Conservation (phyloP, 164 flowering plant genomes). For the Chloranthus sessilifolius region DNA sequence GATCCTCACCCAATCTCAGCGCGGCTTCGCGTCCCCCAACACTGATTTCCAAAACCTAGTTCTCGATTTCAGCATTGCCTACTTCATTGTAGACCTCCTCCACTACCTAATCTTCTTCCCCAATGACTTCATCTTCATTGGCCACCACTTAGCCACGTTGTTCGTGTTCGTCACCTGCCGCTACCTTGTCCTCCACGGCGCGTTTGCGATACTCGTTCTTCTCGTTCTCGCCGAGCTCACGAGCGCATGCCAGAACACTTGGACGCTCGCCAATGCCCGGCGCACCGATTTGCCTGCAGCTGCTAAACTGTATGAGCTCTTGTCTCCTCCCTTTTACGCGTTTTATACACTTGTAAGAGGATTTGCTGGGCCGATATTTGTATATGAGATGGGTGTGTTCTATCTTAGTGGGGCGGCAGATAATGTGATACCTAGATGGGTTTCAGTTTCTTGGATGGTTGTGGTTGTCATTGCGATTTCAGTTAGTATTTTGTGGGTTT, state of each 20-base stretch:
- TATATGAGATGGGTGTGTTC: conserved; percentile 53
- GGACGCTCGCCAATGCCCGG: conserved; percentile 69
- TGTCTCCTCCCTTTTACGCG: conserved; percentile 65
- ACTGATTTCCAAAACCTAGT: conserved; percentile 44
- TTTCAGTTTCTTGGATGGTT: conserved; percentile 66
- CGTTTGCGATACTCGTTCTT: conserved; percentile 52
- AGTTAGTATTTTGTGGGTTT: conserved; percentile 75
- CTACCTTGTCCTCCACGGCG: conserved; percentile 56
- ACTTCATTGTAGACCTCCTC: conserved; percentile 62
- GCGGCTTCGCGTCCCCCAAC: conserved; percentile 51
- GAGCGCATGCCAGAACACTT: conserved; percentile 75
- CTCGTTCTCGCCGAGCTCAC: conserved; percentile 76
- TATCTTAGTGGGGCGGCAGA: conserved; percentile 53
- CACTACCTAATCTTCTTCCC: conserved; percentile 75
- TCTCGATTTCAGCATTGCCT: conserved; percentile 77
- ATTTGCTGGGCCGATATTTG: conserved; percentile 57
- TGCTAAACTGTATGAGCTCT: conserved; percentile 29
- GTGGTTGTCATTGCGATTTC: conserved; percentile 56
- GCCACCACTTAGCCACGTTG: conserved; percentile 77
- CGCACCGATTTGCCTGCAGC: conserved; percentile 39
- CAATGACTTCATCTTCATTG: conserved; percentile 70
- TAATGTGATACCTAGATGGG: conserved; percentile 59
- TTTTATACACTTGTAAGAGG: conserved; percentile 69
- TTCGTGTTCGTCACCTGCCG: conserved; percentile 84
- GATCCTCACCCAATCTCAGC: conserved; percentile 19